Conservation (phyloP, 1,139 yeast species). For the Pichia sp. region DNA sequence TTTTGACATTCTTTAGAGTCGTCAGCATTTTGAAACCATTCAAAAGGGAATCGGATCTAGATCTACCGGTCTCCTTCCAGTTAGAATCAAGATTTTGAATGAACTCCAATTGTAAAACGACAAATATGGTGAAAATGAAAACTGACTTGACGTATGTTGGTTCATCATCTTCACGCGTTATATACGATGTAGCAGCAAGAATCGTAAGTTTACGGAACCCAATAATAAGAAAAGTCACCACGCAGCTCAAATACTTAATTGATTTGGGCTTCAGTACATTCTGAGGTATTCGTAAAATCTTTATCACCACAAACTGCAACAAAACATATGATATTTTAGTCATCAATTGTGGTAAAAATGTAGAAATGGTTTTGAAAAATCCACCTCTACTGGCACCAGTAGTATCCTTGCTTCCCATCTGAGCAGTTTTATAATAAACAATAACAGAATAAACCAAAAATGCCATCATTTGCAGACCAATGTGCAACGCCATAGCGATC, state of each 20-base stretch:
- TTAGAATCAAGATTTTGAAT: slow-evolving; percentile 6
- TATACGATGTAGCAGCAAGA: slow-evolving; percentile 19
- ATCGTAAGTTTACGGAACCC: slow-evolving; percentile 20
- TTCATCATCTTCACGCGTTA: slow-evolving; percentile 21
- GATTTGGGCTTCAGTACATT: too few species aligned
- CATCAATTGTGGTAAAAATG: slow-evolving; percentile 15
- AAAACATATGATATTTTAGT: slow-evolving; percentile 9
- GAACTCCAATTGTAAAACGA: slow-evolving; percentile 19
- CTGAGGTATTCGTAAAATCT: too few species aligned
- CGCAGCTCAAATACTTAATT: not conserved
- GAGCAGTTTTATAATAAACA: slow-evolving; percentile 15
- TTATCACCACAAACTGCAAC: too few species aligned
- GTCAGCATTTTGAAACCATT: not conserved
- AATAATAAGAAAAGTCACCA: slow-evolving; percentile 19
- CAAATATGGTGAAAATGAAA: slow-evolving; percentile 16
- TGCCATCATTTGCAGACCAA: slow-evolving; percentile 18
- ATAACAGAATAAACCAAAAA: slow-evolving; percentile 15
- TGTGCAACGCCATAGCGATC: slow-evolving; percentile 22
- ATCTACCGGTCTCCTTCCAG: slow-evolving; percentile 4
- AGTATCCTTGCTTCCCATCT: not conserved
- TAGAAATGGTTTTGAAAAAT: slow-evolving; percentile 4
- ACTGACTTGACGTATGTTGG: slow-evolving; percentile 20
- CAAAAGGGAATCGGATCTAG: too few species aligned
- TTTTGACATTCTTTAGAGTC: too few species aligned
- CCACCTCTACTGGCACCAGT: slow-evolving; percentile 6